phyloP scores from a whole-genome alignment of 352 stramenopile genomes.

The Hyaloperonospora brassicae region DNA sequence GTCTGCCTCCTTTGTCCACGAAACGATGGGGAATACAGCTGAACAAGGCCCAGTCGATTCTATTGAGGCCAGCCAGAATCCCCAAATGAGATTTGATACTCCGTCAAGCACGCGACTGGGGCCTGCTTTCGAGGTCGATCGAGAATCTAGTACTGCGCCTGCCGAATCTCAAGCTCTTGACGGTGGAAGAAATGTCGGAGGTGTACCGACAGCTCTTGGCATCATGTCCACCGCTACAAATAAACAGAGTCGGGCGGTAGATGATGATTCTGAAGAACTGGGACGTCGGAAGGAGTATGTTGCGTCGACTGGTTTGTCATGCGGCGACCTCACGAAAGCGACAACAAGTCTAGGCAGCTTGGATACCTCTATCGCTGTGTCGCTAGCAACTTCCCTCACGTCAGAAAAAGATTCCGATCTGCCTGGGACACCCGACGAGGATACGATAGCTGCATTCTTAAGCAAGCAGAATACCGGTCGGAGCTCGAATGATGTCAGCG shows the following conservation, averaged over 20 bases:
- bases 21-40: slow-evolving; percentile 17
- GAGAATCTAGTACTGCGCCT: slow-evolving; percentile 7
- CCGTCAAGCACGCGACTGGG: slow-evolving; percentile 44
- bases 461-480: slow-evolving; percentile 13
- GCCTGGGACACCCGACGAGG: slow-evolving; percentile 7
- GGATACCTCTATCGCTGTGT: slow-evolving; percentile 14
- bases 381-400: slow-evolving; percentile 11
- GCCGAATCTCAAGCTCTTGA: slow-evolving; percentile 25
- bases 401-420: slow-evolving; percentile 3
- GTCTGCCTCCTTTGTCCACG: slow-evolving; percentile 37
- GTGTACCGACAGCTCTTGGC: not conserved
- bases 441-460: slow-evolving; percentile 14
- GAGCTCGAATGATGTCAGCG: slow-evolving; percentile 6
- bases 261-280: slow-evolving; percentile 24
- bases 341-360: slow-evolving; percentile 41
- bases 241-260: slow-evolving; percentile 5
- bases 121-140: too few relatives aligned
- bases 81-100: slow-evolving; percentile 15
- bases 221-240: slow-evolving; percentile 5
- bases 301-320: slow-evolving; percentile 45
- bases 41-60: slow-evolving; percentile 17
- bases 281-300: slow-evolving; percentile 61
- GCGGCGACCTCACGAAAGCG: slow-evolving; percentile 64
- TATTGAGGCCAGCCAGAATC: slow-evolving; percentile 16
- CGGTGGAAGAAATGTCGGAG: slow-evolving; percentile 4